Evolutionary conservation across 768 basidiomycete species (phyloP), one percentile per base, ranked within the genome.

Genomic region (Rubroboletus pulcherrimus): DNA sequence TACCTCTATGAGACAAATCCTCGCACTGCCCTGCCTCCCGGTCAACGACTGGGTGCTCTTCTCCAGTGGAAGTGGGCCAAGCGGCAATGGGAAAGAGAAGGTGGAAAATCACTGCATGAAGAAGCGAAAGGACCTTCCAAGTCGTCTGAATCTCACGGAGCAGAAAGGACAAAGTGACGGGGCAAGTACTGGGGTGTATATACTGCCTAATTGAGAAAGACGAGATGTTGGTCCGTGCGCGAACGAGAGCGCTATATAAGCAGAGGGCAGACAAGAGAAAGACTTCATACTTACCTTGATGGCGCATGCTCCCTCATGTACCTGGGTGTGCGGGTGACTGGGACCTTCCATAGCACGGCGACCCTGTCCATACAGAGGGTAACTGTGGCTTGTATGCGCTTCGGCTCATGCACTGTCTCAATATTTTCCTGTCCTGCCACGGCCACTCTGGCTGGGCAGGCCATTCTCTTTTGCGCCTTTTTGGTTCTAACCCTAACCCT

Each of bases 1-100:
- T 85, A 89, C 67, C 81, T 93, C 37, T 81, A 88, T 68, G 91
- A 93, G 67, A 86, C 77, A 30, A 83, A 93, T 69, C 91, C 91
- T 6, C 83, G 91, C 38, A 88, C 84, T 5, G 84, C 80, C 9
- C 75, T 84, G 15, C 74, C 80, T 0, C 72, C 76, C 26, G 81
- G 85, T 7, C 75, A 87, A 55, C 78, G 78, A 45, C 70, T 93
- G 34, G 42, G 65, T 5, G 70, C 77, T 30, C 79, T 93, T 19
- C 45, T 86, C 26, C 72, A 66, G 37, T 91, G 90, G 89, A 93
- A 89, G 70, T 83, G 80, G 76, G 72, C 68, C 5, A 82, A 81
- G 61, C 77, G 68, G 51, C 55, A 60, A 41, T 46, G 15, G 38
- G 65, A 57, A 39, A 60, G 51, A 51, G 57, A 48, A 17, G 42